Percentiles rank a stretch among this genome's conserved stretches.
Evolutionary conservation across 1,284 basidiomycete genomes (phyloP).

Genomic region (Pholiota adiposa): DNA sequence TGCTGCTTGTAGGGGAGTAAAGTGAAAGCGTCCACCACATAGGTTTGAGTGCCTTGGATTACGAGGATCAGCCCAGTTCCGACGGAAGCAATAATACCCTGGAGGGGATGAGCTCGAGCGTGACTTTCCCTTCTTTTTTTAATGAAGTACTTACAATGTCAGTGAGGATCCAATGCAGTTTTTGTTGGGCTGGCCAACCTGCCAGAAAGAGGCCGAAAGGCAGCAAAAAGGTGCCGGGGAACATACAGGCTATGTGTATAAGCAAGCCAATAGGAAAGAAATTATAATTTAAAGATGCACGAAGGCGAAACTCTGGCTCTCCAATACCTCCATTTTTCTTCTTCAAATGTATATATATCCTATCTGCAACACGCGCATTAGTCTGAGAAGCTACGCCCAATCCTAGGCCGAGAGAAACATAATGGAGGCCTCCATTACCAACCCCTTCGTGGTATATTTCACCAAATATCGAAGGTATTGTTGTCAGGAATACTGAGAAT

Average conservation of each 20-base stretch:
- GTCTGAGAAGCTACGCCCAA: slow-evolving; percentile 56
- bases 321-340: slow-evolving; percentile 55
- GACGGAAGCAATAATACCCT: slow-evolving; percentile 65
- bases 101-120: neutral
- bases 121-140: too few species aligned
- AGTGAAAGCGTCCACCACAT: slow-evolving; percentile 73
- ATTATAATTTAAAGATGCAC: slow-evolving; percentile 38
- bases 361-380: slow-evolving; percentile 62
- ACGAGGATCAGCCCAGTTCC: slow-evolving; percentile 58
- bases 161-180: slow-evolving; percentile 67
- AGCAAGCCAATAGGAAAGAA: slow-evolving; percentile 10
- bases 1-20: slow-evolving; percentile 64
- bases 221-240: slow-evolving; percentile 54
- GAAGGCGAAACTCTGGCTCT: slow-evolving; percentile 60
- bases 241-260: slow-evolving; percentile 55
- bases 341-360: slow-evolving; percentile 55
- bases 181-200: slow-evolving; percentile 66
- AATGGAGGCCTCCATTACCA: slow-evolving; percentile 65
- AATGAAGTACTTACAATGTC: slow-evolving; percentile 53
- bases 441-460: slow-evolving; percentile 50
- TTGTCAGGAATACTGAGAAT: slow-evolving; percentile 57
- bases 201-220: slow-evolving; percentile 64
- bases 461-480: slow-evolving; percentile 65
- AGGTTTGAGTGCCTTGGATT: slow-evolving; percentile 64
- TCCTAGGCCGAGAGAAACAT: slow-evolving; percentile 66